These are phyloP conservation scores for Wallacemonas rigidus DNA, from an alignment of 208 protist species.

Conservation along the genomic window DNA sequence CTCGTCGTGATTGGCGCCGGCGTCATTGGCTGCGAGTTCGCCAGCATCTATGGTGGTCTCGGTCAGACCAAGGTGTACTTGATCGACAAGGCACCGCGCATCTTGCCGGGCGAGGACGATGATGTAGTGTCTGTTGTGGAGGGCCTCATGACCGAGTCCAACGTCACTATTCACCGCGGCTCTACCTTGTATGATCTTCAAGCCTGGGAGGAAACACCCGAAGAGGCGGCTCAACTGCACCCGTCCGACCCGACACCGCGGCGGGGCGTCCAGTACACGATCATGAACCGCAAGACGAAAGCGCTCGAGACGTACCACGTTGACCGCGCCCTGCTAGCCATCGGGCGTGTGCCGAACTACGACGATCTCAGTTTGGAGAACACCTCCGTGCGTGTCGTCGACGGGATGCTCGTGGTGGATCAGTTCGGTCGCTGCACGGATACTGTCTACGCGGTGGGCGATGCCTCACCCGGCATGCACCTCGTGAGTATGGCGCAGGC, in stretches of 20 bases:
- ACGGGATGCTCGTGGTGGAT: slow-evolving; percentile 52
- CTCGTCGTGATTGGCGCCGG: slow-evolving; percentile 80
- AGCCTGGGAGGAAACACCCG: slow-evolving; percentile 47
- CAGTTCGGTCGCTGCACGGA: slow-evolving; percentile 48
- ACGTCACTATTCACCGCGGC: slow-evolving; percentile 75
- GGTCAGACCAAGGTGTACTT: slow-evolving; percentile 76
- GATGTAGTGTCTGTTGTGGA: slow-evolving; percentile 60
- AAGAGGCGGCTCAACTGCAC: slow-evolving; percentile 23
- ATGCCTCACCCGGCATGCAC: slow-evolving; percentile 47
- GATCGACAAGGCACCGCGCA: slow-evolving; percentile 67
- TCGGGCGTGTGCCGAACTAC: slow-evolving; percentile 72
- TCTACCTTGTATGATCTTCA: slow-evolving; percentile 75
- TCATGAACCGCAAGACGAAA: slow-evolving; percentile 57
- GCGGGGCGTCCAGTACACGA: slow-evolving; percentile 75
- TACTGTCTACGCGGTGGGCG: slow-evolving; percentile 73
- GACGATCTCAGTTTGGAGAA: slow-evolving; percentile 61
- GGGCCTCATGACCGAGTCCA: slow-evolving; percentile 35
- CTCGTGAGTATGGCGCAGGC: slow-evolving; percentile 68
- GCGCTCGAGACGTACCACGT: slow-evolving; percentile 68
- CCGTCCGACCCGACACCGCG: slow-evolving; percentile 21
- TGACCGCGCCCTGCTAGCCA: slow-evolving; percentile 64
- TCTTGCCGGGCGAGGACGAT: slow-evolving; percentile 69
- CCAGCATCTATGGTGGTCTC: slow-evolving; percentile 63
- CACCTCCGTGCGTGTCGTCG: slow-evolving; percentile 38
- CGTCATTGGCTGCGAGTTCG: slow-evolving; percentile 80